Evolutionary conservation across 805 yeast genomes (phyloP).

Genomic region (Maudiozyma barnettii): DNA sequence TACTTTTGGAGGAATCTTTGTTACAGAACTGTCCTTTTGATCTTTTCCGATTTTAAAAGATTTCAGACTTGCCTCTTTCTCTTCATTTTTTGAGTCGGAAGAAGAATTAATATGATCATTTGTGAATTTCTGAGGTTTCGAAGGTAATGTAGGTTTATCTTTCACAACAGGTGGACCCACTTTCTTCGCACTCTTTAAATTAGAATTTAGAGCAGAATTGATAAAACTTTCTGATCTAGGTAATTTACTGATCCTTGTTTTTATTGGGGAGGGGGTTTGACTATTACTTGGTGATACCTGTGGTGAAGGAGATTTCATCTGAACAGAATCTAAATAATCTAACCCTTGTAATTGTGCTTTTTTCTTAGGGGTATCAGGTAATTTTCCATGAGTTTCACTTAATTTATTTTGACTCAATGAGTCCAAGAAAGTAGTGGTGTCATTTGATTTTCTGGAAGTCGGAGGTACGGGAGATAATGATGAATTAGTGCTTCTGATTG

Average conservation of each 20-base stretch:
- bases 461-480: conserved; percentile 4
- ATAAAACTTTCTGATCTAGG: conserved; percentile 16
- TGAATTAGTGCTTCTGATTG: neutral
- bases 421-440: conserved; percentile 8
- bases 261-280: neutral
- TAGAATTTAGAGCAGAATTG: conserved; percentile 13
- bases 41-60: neutral
- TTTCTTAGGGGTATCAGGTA: neutral
- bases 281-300: neutral
- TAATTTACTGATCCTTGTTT: neutral
- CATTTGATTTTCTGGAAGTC: conserved; percentile 1
- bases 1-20: too few relatives aligned
- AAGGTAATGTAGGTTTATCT: conserved; percentile 10
- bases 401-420: conserved; percentile 16
- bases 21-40: neutral
- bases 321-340: conserved; percentile 19
- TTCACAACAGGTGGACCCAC: neutral
- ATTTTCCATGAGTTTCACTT: conserved; percentile 3
- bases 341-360: conserved; percentile 2
- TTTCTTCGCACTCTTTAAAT: neutral
- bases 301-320: conserved; percentile 7
- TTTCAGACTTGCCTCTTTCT: neutral
- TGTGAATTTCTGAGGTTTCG: conserved; percentile 6
- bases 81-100: conserved; percentile 8
- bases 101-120: conserved; percentile 5